Evolutionary conservation across 2,329 filamentous ascomycete species (phyloP), one percentile per base, ranked within the genome.

Genomic region (Leptographium lundbergii): DNA sequence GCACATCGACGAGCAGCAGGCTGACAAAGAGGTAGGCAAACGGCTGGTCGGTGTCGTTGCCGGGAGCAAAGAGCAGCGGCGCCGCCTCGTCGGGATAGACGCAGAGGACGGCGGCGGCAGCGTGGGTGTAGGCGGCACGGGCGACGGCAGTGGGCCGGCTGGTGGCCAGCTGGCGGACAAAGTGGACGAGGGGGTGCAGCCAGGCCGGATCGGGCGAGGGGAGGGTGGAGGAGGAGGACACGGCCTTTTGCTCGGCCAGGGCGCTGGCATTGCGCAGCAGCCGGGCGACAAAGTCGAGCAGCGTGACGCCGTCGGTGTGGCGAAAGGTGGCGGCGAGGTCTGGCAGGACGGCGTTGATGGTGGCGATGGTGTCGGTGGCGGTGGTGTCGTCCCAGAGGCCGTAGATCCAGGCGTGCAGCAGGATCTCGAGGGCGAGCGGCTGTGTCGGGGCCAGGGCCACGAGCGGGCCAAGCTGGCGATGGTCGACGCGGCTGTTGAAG

Each of bases 1-100:
- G 79, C 29, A 88, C 74, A 66, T 88, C 85, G 60, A 87, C 81
- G 39, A 87, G 76, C 7, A 87, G 67, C n/a, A 87, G 76, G 63
- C 80, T 85, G 58, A 87, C 69, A 59, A 88, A 76, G 4, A 87
- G 72, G 65, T 84, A 86, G 1, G 81, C 78, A 61, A 82, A 80
- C 0, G 82, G 78, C 61, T 66, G 68, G 24, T 58, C 59, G 7
- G 48, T 19, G n/a, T 27, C 11, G n/a, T 19, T 36, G 22, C 72
- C 66, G 58, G 77, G 72, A 9, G 73, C 70, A 70, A 87, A 87
- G 2, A 88, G 71, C 3, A 81, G 67, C 10, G 67, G 65, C 0
- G 79, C 71, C 1, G 74, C 74, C 4, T 71, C 68, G 1, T 67
- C 63, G 2, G 80, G 80, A 63, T 82, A 86, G 1, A 71, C 69